Base-by-base conservation (phyloP, 1,284 basidiomycete genomes). In the Pseudozyma thailandica region DNA sequence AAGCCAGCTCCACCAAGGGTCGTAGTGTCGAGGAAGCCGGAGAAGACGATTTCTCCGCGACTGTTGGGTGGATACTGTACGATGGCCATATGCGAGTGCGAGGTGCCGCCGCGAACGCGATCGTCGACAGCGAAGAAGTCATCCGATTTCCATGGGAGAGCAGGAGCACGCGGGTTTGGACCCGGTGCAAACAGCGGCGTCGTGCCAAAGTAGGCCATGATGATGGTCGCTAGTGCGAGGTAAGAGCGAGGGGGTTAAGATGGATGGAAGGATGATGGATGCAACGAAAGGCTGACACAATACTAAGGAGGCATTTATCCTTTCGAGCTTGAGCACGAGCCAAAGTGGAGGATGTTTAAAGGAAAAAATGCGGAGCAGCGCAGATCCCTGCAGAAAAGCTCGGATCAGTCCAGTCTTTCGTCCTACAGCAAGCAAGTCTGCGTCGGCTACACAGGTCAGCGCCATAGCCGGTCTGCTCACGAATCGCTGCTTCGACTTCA, bases 1-100 rank as follows among this genome's bases (percentile, higher is more conserved):
- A 87, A 87, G 0, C 86, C 86, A 9, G 86, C 86, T 7, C 85
- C 86, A 7, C 85, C 86, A 21, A 87, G 83, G 0, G 85, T 85
- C 16, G 80, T 78, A 51, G 83, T 86, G 58, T 87, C 74, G 46
- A 78, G 58, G 35, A 75, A 75, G 33, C 76, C 76, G 15, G 65
- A 66, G 50, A 78, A 78, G 49, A 74, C 25, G 20, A 75, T 39
- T 41, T 72, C 71, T 27, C 72, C 76, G 1, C 51, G 41, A 21
- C 52, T 55, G 31, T 30, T 23, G 35, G 66, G 59, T 6, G 72
- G 68, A 15, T 77, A 49, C 25, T 75, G 66, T n/a, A 80, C 51
- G 26, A 78, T 53, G 20, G 79, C 78, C n/a, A 84, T 77, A 49
- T 83, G 77, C 7, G 84, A 85, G 26, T 75, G 70, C n/a, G 82